Base-by-base conservation (phyloP, 1,139 yeast species). In the Lodderomyces beijingensis region DNA sequence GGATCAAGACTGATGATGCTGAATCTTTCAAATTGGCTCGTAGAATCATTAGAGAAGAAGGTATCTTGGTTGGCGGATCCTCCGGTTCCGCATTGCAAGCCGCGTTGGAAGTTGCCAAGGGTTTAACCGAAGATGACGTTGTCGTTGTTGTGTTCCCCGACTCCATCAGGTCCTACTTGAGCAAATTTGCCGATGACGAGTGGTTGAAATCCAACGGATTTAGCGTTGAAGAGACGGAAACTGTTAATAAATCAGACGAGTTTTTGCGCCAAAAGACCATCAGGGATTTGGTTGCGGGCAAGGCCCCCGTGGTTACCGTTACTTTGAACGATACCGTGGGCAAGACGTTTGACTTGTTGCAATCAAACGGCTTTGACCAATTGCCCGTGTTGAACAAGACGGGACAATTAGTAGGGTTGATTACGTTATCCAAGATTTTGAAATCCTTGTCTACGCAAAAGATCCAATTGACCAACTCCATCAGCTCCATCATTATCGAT, bases 131-230 rank as follows among this genome's bases (percentile, higher is more conserved):
- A 61, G 74, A 79, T 35, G 94, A 84, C 47, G 76, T 74, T 20
- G 71, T 86, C 40, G 95, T 86, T 26, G 89, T 83, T 29, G 81
- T 86, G 20, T 77, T 85, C 75, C 95, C 95, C 34, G 95, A 86
- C 56, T 80, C 91, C 27, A 77, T 86, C 51, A 79, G 95, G 66
- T 84, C 94, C 10, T 86, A 86, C 65, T 71, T 86, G 57, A 78
- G 91, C 44, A 86, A 86, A 64, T 86, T 86, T 53, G 91, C 86
- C 32, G 95, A 86, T 56, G 94, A 86, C 52, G 94, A 84, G 62
- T 86, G 95, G 95, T 78, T 86, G 85, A 75, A 73, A 57, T 77
- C 77, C 48, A 83, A 85, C 55, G 85, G 87, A 4, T 80, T 86
- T 52, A 62, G 62, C 41, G 65, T 66, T 27, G 83, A 76, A 41